These are phyloP conservation scores for Ophiostoma sp. DNA, from an alignment of 2,329 filamentous ascomycete species.

Conservation along the genomic window DNA sequence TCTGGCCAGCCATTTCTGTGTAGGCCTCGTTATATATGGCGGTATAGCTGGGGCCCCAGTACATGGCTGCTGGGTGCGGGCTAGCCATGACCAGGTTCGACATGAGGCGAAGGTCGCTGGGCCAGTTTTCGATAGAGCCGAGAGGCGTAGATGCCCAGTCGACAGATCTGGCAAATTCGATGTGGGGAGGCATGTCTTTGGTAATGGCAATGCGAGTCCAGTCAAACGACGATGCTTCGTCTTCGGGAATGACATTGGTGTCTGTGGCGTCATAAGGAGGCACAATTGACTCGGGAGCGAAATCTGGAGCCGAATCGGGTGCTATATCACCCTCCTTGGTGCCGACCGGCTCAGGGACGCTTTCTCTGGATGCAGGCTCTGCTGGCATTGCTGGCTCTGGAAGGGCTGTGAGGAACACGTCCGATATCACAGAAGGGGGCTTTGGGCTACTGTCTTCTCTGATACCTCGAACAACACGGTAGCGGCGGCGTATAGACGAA, in stretches of 20 bases:
- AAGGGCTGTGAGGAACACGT: conserved; percentile 37
- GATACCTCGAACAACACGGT: conserved; percentile 61
- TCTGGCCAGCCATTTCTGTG: conserved; percentile 64
- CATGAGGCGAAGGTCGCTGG: conserved; percentile 66
- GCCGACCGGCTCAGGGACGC: not conserved
- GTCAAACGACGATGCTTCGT: conserved; percentile 58
- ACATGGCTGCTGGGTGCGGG: conserved; percentile 69
- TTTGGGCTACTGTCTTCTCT: not conserved
- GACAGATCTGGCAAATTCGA: conserved; percentile 63
- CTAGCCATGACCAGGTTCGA: conserved; percentile 77
- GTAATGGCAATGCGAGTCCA: conserved; percentile 69
- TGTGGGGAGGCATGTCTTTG: conserved; percentile 61
- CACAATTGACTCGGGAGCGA: not conserved
- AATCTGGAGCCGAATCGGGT: not conserved
- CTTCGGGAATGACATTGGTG: not conserved
- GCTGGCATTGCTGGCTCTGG: conserved; percentile 29
- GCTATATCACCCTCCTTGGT: not conserved
- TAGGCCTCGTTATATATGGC: conserved; percentile 71
- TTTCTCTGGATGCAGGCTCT: not conserved
- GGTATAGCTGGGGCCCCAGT: conserved; percentile 69
- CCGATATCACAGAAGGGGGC: not conserved
- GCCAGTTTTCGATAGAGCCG: conserved; percentile 71
- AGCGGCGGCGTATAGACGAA: conserved; percentile 61
- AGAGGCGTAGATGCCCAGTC: conserved; percentile 70
- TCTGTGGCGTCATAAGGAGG: not conserved